These are phyloP conservation scores for Termitomyces sp. DNA, from an alignment of 768 basidiomycete species.

Conservation along the genomic window DNA sequence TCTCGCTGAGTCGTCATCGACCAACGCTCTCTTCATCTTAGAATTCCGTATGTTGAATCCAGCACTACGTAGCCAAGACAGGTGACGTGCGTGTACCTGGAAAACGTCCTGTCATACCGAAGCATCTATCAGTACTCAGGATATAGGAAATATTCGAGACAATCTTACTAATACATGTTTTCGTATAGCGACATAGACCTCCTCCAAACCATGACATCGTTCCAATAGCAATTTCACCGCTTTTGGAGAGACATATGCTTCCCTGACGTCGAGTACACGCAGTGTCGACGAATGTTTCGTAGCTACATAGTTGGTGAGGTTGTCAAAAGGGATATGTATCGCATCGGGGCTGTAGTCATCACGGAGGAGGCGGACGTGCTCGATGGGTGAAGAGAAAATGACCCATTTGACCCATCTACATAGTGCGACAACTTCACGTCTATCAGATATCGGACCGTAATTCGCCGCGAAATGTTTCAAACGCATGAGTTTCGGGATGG, in stretches of 20 bases:
- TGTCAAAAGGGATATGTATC: slow-evolving; percentile 23
- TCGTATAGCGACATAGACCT: slow-evolving; percentile 25
- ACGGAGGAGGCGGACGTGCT: slow-evolving; percentile 21
- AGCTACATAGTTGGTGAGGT: slow-evolving; percentile 28
- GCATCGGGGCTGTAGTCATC: slow-evolving; percentile 13
- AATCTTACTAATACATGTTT: slow-evolving; percentile 25
- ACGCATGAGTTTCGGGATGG: slow-evolving; percentile 14
- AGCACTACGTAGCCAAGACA: slow-evolving; percentile 25
- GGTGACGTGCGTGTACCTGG: slow-evolving; percentile 12
- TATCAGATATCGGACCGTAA: slow-evolving; percentile 14
- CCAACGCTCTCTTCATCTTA: slow-evolving; percentile 15
- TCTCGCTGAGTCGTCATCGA: slow-evolving; percentile 17
- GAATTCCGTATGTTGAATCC: slow-evolving; percentile 28
- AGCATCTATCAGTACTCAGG: background rate
- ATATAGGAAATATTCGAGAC: background rate
- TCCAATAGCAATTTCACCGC: slow-evolving; percentile 22
- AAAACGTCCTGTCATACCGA: slow-evolving; percentile 19
- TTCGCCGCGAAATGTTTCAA: slow-evolving; percentile 28
- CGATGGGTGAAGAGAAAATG: slow-evolving; percentile 24
- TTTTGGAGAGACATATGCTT: slow-evolving; percentile 12
- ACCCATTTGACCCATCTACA: slow-evolving; percentile 32
- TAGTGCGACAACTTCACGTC: slow-evolving; percentile 19
- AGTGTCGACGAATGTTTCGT: slow-evolving; percentile 23
- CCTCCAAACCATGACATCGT: slow-evolving; percentile 29
- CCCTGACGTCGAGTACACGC: slow-evolving; percentile 18